These are phyloP conservation scores for Polychaeton citri DNA, from an alignment of 2,329 filamentous ascomycete species.

Conservation along the genomic window DNA sequence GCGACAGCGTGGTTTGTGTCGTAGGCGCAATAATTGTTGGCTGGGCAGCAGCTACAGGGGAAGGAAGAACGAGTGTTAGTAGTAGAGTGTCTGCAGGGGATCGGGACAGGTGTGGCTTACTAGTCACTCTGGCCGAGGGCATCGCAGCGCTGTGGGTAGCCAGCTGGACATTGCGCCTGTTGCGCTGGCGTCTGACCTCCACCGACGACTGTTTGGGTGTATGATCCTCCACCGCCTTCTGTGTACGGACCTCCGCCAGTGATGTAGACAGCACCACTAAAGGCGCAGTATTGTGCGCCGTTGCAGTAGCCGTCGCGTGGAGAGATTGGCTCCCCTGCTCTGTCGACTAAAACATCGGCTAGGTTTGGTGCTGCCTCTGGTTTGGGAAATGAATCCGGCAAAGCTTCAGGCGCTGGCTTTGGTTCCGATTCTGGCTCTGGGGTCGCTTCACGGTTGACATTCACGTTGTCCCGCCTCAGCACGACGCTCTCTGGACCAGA, in stretches of 20 bases:
- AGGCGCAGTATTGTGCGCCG: constrained; percentile 10
- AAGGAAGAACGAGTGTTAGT: not conserved
- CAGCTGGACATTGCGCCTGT: constrained; percentile 21
- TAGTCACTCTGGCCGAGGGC: constrained; percentile 29
- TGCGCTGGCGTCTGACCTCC: constrained; percentile 19
- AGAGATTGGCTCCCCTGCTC: not conserved
- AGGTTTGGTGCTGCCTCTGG: not conserved
- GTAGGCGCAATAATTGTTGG: constrained; percentile 18
- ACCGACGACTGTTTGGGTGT: constrained; percentile 1
- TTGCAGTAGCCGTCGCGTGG: not conserved
- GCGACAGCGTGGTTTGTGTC: constrained; percentile 16
- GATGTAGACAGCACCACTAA: constrained; percentile 18
- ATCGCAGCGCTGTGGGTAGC: constrained; percentile 27
- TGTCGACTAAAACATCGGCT: not conserved
- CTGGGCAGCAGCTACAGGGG: constrained; percentile 19
- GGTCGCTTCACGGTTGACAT: no score
- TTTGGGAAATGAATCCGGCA: not conserved
- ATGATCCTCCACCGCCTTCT: not conserved
- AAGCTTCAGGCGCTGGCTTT: no score
- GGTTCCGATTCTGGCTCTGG: no score
- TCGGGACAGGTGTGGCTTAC: constrained; percentile 17
- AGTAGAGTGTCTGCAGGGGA: not conserved
- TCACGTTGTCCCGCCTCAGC: not conserved
- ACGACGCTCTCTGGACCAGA: not conserved
- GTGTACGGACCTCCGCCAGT: not conserved